Evolutionary conservation across 2,329 filamentous ascomycete genomes (phyloP), one percentile per base, ranked within the genome.

Genomic region (Fusarium sp.): DNA sequence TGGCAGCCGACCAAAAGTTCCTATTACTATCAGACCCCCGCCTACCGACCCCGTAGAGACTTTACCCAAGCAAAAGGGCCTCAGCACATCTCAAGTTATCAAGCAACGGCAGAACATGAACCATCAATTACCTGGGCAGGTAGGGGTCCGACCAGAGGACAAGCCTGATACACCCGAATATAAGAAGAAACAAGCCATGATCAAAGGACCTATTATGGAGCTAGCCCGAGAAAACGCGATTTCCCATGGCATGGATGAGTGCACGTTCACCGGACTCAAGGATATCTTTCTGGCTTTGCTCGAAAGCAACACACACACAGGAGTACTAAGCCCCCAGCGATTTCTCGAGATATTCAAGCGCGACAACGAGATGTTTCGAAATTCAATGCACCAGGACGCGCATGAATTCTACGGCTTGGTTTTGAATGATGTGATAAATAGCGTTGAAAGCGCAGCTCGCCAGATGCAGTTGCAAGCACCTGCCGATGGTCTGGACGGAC

Each of bases 361-460:
- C 65, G 93, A 98, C 73, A 97, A 99, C 76, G 96, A 99, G 78
- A 94, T 97, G 91, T 99, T 99, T 74, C 89, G 94, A 59, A 95
- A 94, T 38, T 92, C 94, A 6, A 97, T 97, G 92, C 96, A 99
- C 78, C 96, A 99, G 77, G 96, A 99, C 77, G 96, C 96, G 2
- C 96, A 99, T 78, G 96, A 99, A 76, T 99, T 99, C 71, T 88
- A 98, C 72, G 97, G 97, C 61, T 83, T 98, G 30, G 85, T 99
- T 4, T 83, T 99, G n/a, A 99, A 99, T 77, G 92, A 97, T 76
- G 92, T 99, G 32, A 95, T 99, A 51, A 88, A 94, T 46, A 97
- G 95, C 74, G 94, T 99, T 24, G 96, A 99, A 79, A 86, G 89
- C n/a, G 93, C 94, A 72, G 91, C 94, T 24, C 90, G 88, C 73